These are phyloP conservation scores for Thelephora terrestris DNA, from an alignment of 1,284 basidiomycete genomes.

Conservation along the genomic window DNA sequence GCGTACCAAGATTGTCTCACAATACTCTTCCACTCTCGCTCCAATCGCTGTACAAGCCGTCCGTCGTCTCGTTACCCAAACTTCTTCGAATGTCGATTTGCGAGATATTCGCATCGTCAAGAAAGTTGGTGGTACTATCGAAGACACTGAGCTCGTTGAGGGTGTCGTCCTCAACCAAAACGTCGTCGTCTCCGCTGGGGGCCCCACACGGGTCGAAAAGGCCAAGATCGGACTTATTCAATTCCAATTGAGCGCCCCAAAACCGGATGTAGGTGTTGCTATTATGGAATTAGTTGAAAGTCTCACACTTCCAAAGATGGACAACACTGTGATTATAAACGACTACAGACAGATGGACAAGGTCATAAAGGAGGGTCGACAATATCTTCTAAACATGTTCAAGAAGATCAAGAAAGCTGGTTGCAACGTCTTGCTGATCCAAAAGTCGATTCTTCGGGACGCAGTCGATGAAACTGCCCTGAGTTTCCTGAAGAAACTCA, in stretches of 20 bases:
- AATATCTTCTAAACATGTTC: conserved; percentile 97
- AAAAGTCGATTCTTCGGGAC: conserved; percentile 98
- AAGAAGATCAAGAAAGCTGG: conserved; percentile 99
- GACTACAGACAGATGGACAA: conserved; percentile 99
- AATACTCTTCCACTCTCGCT: conserved; percentile 95
- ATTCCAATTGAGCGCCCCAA: conserved; percentile 96
- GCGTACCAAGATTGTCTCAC: conserved; percentile 83
- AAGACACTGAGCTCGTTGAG: conserved; percentile 96
- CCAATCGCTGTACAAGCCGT: conserved; percentile 98
- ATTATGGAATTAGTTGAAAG: conserved; percentile 2
- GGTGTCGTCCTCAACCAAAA: conserved; percentile 96
- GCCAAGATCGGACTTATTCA: conserved; percentile 98
- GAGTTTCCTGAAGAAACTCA: conserved; percentile 95
- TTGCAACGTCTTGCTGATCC: conserved; percentile 97
- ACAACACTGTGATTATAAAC: conserved; percentile 99
- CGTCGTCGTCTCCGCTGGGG: conserved; percentile 83
- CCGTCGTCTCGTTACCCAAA: conserved; percentile 75
- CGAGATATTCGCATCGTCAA: conserved; percentile 95
- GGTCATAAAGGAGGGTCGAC: conserved; percentile 97
- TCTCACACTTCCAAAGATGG: conserved; percentile 61
- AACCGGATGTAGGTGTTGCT: conserved; percentile 70
- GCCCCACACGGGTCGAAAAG: conserved; percentile 94
- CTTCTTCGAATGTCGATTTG: conserved; percentile 91
- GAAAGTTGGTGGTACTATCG: conserved; percentile 98
- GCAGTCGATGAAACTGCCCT: conserved; percentile 98